Conservation (phyloP, 208 protist species). For the Spongospora subterranea region DNA sequence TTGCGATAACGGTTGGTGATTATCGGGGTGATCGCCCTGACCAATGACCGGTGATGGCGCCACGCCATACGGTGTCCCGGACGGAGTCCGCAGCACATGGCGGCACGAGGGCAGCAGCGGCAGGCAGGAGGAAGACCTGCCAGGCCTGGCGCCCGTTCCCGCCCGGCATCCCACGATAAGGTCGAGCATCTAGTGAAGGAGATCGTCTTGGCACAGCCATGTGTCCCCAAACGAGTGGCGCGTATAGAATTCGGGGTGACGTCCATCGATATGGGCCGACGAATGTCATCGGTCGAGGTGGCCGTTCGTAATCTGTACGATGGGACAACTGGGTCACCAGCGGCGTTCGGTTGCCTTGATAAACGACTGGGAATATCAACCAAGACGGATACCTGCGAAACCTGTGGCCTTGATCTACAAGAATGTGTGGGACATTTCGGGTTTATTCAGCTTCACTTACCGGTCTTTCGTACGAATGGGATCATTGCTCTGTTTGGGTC, state of each 20-base stretch:
- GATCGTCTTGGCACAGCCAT: slow-evolving; percentile 15
- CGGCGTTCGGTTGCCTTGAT: slow-evolving; percentile 65
- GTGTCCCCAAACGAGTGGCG: slow-evolving; percentile 30
- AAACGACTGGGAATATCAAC: slow-evolving; percentile 81
- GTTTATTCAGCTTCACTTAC: slow-evolving; percentile 93
- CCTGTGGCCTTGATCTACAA: slow-evolving; percentile 82
- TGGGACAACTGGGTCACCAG: slow-evolving; percentile 41
- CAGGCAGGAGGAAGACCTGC: not conserved
- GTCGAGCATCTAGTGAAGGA: slow-evolving; percentile 40
- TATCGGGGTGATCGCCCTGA: too few species aligned
- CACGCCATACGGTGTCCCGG: too few species aligned
- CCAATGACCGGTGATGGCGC: too few species aligned
- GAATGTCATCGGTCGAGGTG: slow-evolving; percentile 56
- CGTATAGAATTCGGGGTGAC: slow-evolving; percentile 22
- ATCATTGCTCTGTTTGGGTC: slow-evolving; percentile 6
- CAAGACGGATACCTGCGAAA: slow-evolving; percentile 83
- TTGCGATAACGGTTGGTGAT: too few species aligned
- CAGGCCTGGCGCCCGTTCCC: not conserved
- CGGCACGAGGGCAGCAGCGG: too few species aligned
- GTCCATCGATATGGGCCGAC: slow-evolving; percentile 37
- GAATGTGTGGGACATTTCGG: slow-evolving; percentile 98
- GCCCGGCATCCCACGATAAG: not conserved
- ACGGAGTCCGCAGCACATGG: too few species aligned
- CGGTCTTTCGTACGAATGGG: slow-evolving; percentile 92
- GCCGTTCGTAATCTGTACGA: slow-evolving; percentile 63